Conservation (phyloP, 1,284 basidiomycete genomes). For the Wolfiporia cocos region DNA sequence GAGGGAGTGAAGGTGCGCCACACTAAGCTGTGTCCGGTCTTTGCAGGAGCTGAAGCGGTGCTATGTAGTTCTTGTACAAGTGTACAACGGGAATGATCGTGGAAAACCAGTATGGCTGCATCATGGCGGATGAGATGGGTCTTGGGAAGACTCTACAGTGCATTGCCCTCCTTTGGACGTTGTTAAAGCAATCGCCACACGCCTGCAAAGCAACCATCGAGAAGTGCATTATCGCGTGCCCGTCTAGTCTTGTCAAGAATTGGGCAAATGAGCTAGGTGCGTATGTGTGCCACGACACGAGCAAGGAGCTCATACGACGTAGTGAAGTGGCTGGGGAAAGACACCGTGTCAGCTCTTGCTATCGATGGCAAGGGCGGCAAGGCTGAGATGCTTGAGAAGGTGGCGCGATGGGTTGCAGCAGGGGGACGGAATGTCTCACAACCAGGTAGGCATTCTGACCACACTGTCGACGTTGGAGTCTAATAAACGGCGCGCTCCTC, state of each 20-base stretch:
- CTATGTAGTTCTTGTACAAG: conserved; percentile 81
- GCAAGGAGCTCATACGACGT: neutral
- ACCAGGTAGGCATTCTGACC: conserved; percentile 70
- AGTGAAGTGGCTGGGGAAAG: conserved; percentile 94
- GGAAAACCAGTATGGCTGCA: conserved; percentile 92
- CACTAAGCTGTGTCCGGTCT: conserved; percentile 4
- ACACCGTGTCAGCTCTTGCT: conserved; percentile 74
- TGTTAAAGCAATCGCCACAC: conserved; percentile 94
- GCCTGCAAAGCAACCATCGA: conserved; percentile 87
- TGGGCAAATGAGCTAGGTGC: conserved; percentile 96
- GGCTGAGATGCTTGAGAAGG: conserved; percentile 70
- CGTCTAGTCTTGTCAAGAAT: conserved; percentile 94
- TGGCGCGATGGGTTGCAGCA: conserved; percentile 84
- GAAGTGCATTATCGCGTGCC: conserved; percentile 97
- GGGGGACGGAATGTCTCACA: conserved; percentile 83
- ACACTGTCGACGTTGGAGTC: no score
- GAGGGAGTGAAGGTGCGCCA: conserved; percentile 89
- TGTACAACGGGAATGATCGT: conserved; percentile 93
- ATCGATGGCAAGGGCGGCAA: conserved; percentile 90
- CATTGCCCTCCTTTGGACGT: conserved; percentile 93
- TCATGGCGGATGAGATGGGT: conserved; percentile 99
- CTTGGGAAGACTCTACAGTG: conserved; percentile 96
- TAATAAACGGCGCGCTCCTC: no score
- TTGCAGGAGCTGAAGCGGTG: conserved; percentile 7
- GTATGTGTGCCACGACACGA: conserved; percentile 16